Base-by-base conservation (phyloP, 169 alveolate species). In the Cryptosporidium tyzzeri region DNA sequence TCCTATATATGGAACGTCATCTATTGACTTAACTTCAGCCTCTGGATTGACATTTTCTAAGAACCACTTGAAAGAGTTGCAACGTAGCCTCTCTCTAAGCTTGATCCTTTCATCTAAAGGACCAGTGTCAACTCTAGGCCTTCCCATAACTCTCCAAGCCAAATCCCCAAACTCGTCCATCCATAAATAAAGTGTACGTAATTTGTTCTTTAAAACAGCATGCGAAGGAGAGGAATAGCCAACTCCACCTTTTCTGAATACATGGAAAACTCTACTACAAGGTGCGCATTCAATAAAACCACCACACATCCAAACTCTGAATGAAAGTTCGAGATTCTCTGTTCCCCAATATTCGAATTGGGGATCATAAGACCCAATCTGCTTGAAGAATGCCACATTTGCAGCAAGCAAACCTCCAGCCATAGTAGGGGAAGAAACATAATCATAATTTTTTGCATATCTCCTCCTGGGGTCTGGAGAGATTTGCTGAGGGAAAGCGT, bases 241-340 rank as follows among this genome's bases (percentile, higher is more conserved):
- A 16, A 86, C 87, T 21, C 94, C 94, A 23, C 94, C 94, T n/a
- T 86, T 85, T 3, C 94, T 26, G 69, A 91, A 93, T 10, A 91
- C 84, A 69, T 93, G 95, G 91, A 80, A 89, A 41, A 93, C 93
- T 26, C 94, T 86, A 45, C 93, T 85, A 41, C 95, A 93, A 18
- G 94, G 93, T 2, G 95, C 92, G 61, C 95, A 93, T 61, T 91
- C 94, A 35, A 93, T 85, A 14, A 61, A n/a, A 41, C 95, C 95
- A 21, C 95, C 95, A 67, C 95, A 93, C 92, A 89, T 93, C 95
- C 95, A 93, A 53, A 85, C 62, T 53, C 95, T 65, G 84, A 93
- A 93, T 33, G 93, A 84, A 26, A 91, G 91, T 33, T 93, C 95
- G 16, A 93, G 84, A 75, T 93, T 93, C 37, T 93, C 95, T 8